Percentiles rank a stretch among this genome's conserved stretches.
phyloP scores from a whole-genome alignment of 192 early-diverging fungal species.

The Coemansia nantahalensis region DNA sequence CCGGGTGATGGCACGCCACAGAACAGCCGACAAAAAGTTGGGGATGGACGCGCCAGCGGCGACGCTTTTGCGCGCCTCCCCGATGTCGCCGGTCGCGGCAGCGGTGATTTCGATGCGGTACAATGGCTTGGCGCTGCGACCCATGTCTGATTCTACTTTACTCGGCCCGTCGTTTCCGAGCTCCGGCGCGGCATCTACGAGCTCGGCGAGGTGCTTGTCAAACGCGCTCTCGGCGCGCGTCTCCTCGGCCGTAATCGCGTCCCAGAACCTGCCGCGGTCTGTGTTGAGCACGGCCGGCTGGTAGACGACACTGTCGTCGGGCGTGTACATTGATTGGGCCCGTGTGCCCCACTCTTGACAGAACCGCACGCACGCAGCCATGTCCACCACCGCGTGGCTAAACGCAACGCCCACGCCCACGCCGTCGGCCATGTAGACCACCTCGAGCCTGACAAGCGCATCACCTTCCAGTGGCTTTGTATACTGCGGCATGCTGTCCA shows the following conservation, averaged over 20 bases:
- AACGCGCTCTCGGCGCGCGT: background rate
- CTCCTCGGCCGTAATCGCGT: background rate
- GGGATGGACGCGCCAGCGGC: conserved; percentile 11
- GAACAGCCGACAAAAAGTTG: conserved; percentile 13
- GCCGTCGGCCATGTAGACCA: conserved; percentile 30
- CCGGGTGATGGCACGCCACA: conserved; percentile 11
- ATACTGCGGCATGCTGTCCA: background rate
- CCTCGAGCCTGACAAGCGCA: conserved; percentile 16
- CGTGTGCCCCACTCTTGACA: conserved; percentile 12
- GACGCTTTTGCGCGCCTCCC: background rate
- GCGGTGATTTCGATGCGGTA: too few relatives aligned
- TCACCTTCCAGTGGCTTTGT: conserved; percentile 28
- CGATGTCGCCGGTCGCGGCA: too few relatives aligned
- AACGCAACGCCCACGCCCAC: conserved; percentile 16
- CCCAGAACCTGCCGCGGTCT: conserved; percentile 16
- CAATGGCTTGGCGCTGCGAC: too few relatives aligned
- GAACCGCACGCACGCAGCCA: conserved; percentile 3
- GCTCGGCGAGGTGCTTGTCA: conserved; percentile 13
- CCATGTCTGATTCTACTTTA: too few relatives aligned
- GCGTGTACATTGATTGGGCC: background rate
- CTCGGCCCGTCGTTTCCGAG: too few relatives aligned
- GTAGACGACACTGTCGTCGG: background rate
- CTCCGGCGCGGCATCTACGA: too few relatives aligned
- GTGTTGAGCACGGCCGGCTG: conserved; percentile 2
- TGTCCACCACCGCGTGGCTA: conserved; percentile 21